Evolutionary conservation across 1,284 basidiomycete genomes (phyloP).

Genomic region (Boletus hoseneyae): DNA sequence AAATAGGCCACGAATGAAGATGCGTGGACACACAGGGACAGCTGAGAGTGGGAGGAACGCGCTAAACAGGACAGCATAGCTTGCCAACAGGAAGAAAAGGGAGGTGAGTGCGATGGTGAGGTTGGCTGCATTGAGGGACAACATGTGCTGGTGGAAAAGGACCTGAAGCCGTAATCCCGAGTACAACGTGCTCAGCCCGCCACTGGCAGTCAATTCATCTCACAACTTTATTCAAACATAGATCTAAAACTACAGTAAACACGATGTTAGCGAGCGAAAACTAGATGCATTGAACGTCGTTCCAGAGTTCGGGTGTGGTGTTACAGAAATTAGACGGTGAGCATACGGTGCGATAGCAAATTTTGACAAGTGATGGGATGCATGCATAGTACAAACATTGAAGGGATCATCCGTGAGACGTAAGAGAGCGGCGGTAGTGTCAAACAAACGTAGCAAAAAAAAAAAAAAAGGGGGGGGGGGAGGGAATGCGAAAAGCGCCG

Average conservation of each 20-base stretch:
- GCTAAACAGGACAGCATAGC: slow-evolving; percentile 64
- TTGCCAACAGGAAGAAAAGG: slow-evolving; percentile 54
- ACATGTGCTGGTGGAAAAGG: slow-evolving; percentile 20
- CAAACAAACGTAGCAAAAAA: slow-evolving; percentile 9
- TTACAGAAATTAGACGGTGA: slow-evolving; percentile 33
- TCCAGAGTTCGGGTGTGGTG: slow-evolving; percentile 18
- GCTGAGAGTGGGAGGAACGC: slow-evolving; percentile 55
- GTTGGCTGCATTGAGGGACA: slow-evolving; percentile 42
- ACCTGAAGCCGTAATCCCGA: slow-evolving; percentile 32
- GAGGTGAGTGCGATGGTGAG: slow-evolving; percentile 45
- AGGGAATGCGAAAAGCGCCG: neutral
- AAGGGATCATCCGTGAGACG: slow-evolving; percentile 24
- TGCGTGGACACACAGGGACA: slow-evolving; percentile 42
- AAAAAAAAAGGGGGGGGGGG: neutral
- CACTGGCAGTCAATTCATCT: slow-evolving; percentile 1
- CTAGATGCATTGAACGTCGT: slow-evolving; percentile 19
- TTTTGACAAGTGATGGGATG: slow-evolving; percentile 21
- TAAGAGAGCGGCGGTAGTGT: slow-evolving; percentile 14
- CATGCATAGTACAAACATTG: slow-evolving; percentile 29
- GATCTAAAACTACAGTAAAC: slow-evolving; percentile 31
- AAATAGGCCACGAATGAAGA: neutral
- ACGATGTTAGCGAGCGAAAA: slow-evolving; percentile 11
- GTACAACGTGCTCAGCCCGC: slow-evolving; percentile 17
- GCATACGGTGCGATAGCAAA: slow-evolving; percentile 21
- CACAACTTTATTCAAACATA: slow-evolving; percentile 21